phyloP scores from a whole-genome alignment of 2,329 filamentous ascomycete genomes.

The Drechslerella stenobrocha region DNA sequence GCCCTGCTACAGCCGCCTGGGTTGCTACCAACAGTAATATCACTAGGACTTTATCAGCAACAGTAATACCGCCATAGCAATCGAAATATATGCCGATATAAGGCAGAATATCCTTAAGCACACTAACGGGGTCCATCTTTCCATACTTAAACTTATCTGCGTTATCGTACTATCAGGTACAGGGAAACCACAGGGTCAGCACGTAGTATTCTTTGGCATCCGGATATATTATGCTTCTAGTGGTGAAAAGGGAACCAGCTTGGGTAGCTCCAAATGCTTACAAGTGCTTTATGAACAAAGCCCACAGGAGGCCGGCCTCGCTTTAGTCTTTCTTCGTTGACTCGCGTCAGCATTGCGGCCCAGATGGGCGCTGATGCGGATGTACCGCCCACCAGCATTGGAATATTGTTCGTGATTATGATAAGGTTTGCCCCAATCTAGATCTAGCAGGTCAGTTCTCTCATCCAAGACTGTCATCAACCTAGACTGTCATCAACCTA shows the following conservation, averaged over 20 bases:
- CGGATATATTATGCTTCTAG: conserved; percentile 16
- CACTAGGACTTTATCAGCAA: conserved; percentile 54
- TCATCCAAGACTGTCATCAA: no score
- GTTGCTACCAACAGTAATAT: conserved; percentile 57
- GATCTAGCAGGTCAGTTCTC: no score
- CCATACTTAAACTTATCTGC: conserved; percentile 27
- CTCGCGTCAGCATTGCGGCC: conserved; percentile 59
- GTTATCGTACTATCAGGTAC: conserved; percentile 35
- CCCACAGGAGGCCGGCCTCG: conserved; percentile 60
- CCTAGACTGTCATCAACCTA: neutral
- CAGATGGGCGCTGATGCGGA: conserved; percentile 61
- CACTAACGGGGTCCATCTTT: neutral
- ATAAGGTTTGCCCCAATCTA: no score
- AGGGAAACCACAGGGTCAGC: conserved; percentile 6
- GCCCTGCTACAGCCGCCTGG: conserved; percentile 55
- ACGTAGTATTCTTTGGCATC: neutral
- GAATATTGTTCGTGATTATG: no score
- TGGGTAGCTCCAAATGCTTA: conserved; percentile 2
- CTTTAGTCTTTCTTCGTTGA: conserved; percentile 61
- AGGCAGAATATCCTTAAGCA: neutral
- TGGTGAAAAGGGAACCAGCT: no score
- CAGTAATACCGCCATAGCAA: conserved; percentile 8
- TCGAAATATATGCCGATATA: neutral
- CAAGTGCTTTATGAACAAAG: conserved; percentile 60
- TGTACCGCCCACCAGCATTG: conserved; percentile 59